Base-by-base conservation (phyloP, 352 stramenopile genomes). In the Globisporangium spinosum region DNA sequence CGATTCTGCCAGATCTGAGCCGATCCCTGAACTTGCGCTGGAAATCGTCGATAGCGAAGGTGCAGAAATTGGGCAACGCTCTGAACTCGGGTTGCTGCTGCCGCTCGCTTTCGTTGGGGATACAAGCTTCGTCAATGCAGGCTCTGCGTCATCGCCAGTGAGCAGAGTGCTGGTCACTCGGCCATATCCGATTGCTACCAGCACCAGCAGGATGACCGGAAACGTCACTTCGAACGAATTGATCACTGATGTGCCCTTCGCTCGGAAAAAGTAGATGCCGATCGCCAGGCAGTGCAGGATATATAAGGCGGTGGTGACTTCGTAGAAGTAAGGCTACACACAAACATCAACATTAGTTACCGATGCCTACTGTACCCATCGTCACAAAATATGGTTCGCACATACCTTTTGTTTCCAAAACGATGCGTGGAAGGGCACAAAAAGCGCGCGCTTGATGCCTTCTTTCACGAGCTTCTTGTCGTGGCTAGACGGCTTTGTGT, bases 401-500 rank as follows among this genome's bases (percentile, higher is more conserved):
- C 20, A 68, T 65, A 83, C 78, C 66, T 90, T 93, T 65, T 92
- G 80, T 23, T 70, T 77, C 87, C 87, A 95, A 64, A 89, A 95
- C 54, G 79, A 74, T 17, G 76, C 73, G 54, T 92, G 79, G 59
- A 93, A 89, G 10, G 87, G 87, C 58, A 93, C 68, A 34, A 93
- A 83, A 22, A 95, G 70, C n/a, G 79, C 83, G 47, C 84, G 80
- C 6, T 62, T 73, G 49, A 93, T 77, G 53, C 82, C 87, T 73
- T 93, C 74, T 62, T 91, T 83, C 17, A 93, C 81, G 15, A 93
- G 71, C 58, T 91, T 89, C 61, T 83, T 83, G 77, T 95, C 86
- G 62, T 95, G 84, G 59, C 84, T 90, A 4, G 85, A 82, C 7
- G 87, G 83, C 64, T 95, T 95, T 58, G 87, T 95, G 65, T 95